These are phyloP conservation scores for Claviceps fusiformis DNA, from an alignment of 2,329 filamentous ascomycete species.

Conservation along the genomic window DNA sequence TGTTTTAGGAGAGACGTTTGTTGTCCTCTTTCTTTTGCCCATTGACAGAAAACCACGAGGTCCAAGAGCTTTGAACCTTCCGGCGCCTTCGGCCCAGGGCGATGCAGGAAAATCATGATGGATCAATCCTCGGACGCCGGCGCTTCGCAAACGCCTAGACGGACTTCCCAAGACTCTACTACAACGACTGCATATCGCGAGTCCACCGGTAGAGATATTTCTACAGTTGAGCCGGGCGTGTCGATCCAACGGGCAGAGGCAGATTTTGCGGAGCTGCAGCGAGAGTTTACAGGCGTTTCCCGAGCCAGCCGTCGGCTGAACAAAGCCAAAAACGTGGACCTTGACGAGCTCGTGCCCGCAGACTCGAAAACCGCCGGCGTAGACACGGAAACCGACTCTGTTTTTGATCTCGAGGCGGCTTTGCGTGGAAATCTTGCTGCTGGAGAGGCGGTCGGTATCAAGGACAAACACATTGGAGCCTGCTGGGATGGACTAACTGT, in stretches of 20 bases:
- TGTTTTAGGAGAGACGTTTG: too few relatives aligned
- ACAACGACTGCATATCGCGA: not conserved
- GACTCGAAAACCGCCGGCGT: slow-evolving; percentile 25
- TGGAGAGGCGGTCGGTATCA: slow-evolving; percentile 65
- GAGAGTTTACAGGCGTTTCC: slow-evolving; percentile 44
- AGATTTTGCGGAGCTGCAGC: slow-evolving; percentile 56
- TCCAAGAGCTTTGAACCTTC: not conserved
- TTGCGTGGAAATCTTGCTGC: slow-evolving; percentile 59
- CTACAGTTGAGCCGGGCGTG: slow-evolving; percentile 29
- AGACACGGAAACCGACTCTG: slow-evolving; percentile 29
- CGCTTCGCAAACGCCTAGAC: not conserved
- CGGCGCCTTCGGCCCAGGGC: not conserved
- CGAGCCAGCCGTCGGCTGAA: slow-evolving; percentile 28
- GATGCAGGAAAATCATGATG: not conserved
- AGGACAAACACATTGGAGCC: slow-evolving; percentile 65
- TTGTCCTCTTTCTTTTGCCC: not conserved
- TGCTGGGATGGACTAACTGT: slow-evolving; percentile 69
- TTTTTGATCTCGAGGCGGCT: slow-evolving; percentile 64
- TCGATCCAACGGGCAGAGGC: slow-evolving; percentile 54
- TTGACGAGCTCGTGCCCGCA: slow-evolving; percentile 40
- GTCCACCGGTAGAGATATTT: not conserved
- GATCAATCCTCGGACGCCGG: not conserved
- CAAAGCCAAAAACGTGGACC: slow-evolving; percentile 26
- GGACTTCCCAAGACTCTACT: not conserved
- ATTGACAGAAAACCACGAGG: not conserved